A percentile compares a stretch with the other conserved stretches of the same genome.
phyloP scores from a whole-genome alignment of 2,329 filamentous ascomycete species.

The Calonectria fujianensis region DNA sequence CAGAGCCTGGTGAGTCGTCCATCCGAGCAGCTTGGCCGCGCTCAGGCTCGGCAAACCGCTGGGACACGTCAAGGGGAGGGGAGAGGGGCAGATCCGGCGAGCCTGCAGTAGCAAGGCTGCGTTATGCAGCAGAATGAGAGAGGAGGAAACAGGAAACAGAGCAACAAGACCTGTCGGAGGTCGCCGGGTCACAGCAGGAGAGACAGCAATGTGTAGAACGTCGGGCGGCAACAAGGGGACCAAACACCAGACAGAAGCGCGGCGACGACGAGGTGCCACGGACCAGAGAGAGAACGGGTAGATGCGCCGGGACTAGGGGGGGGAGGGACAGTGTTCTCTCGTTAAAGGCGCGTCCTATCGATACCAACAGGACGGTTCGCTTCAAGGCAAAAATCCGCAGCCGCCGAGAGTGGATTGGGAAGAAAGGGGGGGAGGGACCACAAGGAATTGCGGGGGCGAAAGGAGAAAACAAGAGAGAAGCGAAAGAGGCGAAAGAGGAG shows the following conservation, averaged over 20 bases:
- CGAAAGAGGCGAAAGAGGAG: constrained; percentile 49
- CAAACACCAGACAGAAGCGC: constrained; percentile 43
- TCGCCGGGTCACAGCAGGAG: constrained; percentile 48
- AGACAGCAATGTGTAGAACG: constrained; percentile 34
- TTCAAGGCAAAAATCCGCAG: constrained; percentile 53
- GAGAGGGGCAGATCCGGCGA: constrained; percentile 44
- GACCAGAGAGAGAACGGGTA: constrained; percentile 32
- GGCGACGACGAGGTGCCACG: constrained; percentile 40
- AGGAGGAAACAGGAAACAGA: constrained; percentile 50
- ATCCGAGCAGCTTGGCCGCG: constrained; percentile 47
- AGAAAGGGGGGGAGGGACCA: constrained; percentile 47
- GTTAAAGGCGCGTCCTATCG: constrained; percentile 49
- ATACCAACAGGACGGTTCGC: constrained; percentile 57
- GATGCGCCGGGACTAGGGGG: constrained; percentile 40
- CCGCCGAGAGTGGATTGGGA: constrained; percentile 53
- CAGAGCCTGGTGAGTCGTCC: constrained; percentile 52
- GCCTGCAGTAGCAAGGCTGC: constrained; percentile 41
- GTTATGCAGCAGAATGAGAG: constrained; percentile 45
- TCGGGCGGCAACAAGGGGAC: constrained; percentile 43
- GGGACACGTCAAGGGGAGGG: constrained; percentile 33
- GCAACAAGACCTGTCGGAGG: constrained; percentile 48
- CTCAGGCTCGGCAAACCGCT: constrained; percentile 40
- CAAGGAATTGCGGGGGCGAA: constrained; percentile 51
- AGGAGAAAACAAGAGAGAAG: constrained; percentile 54
- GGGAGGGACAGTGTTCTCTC: constrained; percentile 47